These are phyloP conservation scores for Exophiala calicioides DNA, from an alignment of 2,329 filamentous ascomycete species.

Conservation along the genomic window DNA sequence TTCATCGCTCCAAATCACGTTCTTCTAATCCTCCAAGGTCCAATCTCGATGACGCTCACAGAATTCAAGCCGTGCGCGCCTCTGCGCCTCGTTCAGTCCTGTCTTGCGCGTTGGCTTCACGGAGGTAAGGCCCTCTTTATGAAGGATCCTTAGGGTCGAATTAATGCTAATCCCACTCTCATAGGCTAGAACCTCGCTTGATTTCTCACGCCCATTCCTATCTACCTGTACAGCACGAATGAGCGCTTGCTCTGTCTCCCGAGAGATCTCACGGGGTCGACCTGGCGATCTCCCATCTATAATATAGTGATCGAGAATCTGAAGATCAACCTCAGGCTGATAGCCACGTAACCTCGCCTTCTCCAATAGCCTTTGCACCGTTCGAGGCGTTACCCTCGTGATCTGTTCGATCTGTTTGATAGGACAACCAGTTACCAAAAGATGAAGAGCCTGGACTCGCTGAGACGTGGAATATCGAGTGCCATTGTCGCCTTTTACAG, in stretches of 20 bases:
- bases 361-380: conserved; percentile 30
- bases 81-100: conserved; percentile 16
- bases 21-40: conserved; percentile 31
- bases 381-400: not conserved
- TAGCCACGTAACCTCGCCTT: conserved; percentile 15
- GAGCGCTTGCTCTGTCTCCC: not conserved
- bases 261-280: conserved; percentile 2
- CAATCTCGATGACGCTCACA: conserved; percentile 23
- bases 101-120: conserved; percentile 26
- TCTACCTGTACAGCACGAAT: conserved; percentile 9
- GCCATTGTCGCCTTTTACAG: not conserved
- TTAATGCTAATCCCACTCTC: conserved; percentile 8
- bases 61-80: conserved; percentile 17
- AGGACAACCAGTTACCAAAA: not conserved
- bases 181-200: conserved; percentile 19
- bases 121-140: conserved; percentile 12
- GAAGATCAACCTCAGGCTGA: conserved; percentile 6
- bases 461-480: conserved; percentile 2
- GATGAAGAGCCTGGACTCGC: conserved; percentile 1
- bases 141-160: conserved; percentile 11
- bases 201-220: conserved; percentile 20
- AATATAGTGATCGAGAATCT: conserved; percentile 18
- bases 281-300: conserved; percentile 6
- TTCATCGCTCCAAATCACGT: conserved; percentile 31
- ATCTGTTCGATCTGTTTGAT: not conserved